Evolutionary conservation across 352 stramenopile genomes (phyloP).

Genomic region (Globisporangium echinulatum): DNA sequence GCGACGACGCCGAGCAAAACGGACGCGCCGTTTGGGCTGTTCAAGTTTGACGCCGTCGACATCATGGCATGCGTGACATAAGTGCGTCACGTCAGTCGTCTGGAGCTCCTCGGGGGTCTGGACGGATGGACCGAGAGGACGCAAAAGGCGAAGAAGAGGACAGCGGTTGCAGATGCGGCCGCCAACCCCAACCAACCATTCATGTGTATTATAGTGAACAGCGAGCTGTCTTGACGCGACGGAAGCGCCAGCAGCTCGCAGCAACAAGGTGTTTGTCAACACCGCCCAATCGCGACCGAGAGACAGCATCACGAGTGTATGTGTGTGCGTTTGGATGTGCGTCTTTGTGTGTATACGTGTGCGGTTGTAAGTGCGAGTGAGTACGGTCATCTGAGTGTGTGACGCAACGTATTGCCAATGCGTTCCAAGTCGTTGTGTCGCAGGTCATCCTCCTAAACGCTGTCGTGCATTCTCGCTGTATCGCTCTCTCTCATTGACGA

Average conservation of each 20-base stretch:
- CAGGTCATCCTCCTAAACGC: background rate
- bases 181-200: background rate
- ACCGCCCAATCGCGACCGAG: conserved; percentile 50
- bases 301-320: background rate
- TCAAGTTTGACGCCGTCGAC: conserved; percentile 78
- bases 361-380: too few species aligned
- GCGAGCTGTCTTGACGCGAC: conserved; percentile 1
- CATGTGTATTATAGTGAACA: conserved; percentile 4
- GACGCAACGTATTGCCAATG: too few species aligned
- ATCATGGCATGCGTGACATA: conserved; percentile 88
- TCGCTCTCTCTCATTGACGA: conserved; percentile 3
- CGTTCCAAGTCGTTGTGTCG: too few species aligned
- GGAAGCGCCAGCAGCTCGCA: conserved; percentile 6
- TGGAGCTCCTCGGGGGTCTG: too few species aligned
- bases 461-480: background rate
- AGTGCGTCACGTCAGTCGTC: too few species aligned
- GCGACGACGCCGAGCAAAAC: conserved; percentile 27
- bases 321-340: background rate
- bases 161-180: conserved; percentile 24
- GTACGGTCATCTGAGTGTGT: too few species aligned
- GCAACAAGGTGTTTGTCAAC: conserved; percentile 85
- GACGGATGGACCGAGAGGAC: background rate
- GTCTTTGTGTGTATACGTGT: too few species aligned
- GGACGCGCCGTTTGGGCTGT: conserved; percentile 46
- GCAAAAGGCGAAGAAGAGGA: conserved; percentile 10